Percentiles rank a stretch among this genome's conserved stretches.
Conservation (phyloP, 148 eudicot genomes). For the Cornus florida region DNA sequence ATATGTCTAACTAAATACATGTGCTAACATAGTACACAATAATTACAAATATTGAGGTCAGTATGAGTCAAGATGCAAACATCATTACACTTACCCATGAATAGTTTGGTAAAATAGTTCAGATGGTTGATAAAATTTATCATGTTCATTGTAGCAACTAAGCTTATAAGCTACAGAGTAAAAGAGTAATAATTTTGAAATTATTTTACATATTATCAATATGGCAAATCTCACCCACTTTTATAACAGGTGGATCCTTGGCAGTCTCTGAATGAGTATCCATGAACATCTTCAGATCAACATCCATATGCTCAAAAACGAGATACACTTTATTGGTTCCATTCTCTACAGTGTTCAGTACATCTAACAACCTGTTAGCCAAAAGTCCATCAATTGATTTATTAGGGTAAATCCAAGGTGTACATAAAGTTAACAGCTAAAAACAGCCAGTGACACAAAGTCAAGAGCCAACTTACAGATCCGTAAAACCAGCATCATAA, state of each 20-base stretch:
- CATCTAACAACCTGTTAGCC: neutral
- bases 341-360: neutral
- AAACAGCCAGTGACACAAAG: neutral
- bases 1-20: too few relatives aligned
- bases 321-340: neutral
- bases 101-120: too few relatives aligned
- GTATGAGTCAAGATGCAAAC: too few relatives aligned
- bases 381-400: neutral
- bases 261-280: neutral
- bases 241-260: neutral
- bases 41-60: too few relatives aligned
- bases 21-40: too few relatives aligned
- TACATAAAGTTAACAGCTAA: neutral
- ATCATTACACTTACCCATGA: too few relatives aligned
- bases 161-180: too few relatives aligned
- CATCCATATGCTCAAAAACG: neutral
- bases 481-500: neutral
- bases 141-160: too few relatives aligned
- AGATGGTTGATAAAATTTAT: too few relatives aligned
- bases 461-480: neutral
- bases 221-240: neutral
- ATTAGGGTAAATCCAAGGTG: neutral
- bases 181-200: too few relatives aligned
- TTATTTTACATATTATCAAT: too few relatives aligned
- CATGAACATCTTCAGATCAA: neutral